Evolutionary conservation across 805 yeast species (phyloP).

Genomic region (Saturnispora kantuleensis): DNA sequence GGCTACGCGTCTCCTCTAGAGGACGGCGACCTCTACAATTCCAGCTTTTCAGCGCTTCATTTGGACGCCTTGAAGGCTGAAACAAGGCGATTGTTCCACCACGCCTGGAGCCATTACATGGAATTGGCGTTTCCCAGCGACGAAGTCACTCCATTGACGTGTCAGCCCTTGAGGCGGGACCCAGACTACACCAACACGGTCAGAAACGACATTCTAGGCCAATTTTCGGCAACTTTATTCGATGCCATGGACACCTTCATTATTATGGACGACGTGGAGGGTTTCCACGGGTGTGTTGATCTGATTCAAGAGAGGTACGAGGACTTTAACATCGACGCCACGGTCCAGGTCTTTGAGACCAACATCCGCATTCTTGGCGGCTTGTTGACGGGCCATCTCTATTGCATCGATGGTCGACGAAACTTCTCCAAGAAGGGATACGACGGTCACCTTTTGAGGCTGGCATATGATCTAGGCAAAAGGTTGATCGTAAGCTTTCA

Average conservation of each 20-base stretch:
- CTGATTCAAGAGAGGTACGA: slow-evolving; percentile 29
- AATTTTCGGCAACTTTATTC: slow-evolving; percentile 65
- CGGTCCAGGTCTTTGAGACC: slow-evolving; percentile 82
- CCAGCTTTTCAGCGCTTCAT: slow-evolving; percentile 21
- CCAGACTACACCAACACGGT: slow-evolving; percentile 42
- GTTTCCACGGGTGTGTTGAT: slow-evolving; percentile 38
- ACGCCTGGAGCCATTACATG: slow-evolving; percentile 68
- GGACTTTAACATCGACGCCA: slow-evolving; percentile 52
- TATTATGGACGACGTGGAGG: slow-evolving; percentile 52
- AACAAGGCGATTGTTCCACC: slow-evolving; percentile 51
- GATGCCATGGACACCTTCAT: slow-evolving; percentile 77
- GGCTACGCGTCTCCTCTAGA: slow-evolving; percentile 13
- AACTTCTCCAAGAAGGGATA: slow-evolving; percentile 39
- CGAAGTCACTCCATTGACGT: slow-evolving; percentile 66
- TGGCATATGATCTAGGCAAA: slow-evolving; percentile 71
- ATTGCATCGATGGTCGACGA: slow-evolving; percentile 40
- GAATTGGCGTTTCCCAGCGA: slow-evolving; percentile 69
- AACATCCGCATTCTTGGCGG: slow-evolving; percentile 81
- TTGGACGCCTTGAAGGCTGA: slow-evolving; percentile 27
- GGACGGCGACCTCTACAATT: slow-evolving; percentile 17
- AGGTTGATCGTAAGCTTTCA: slow-evolving; percentile 61
- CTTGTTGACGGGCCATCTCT: slow-evolving; percentile 66
- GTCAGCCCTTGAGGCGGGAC: slow-evolving; percentile 62
- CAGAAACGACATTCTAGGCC: slow-evolving; percentile 79
- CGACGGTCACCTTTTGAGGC: slow-evolving; percentile 58